phyloP scores from a whole-genome alignment of 1,139 yeast genomes.

The Zygotorulaspora mrakii region DNA sequence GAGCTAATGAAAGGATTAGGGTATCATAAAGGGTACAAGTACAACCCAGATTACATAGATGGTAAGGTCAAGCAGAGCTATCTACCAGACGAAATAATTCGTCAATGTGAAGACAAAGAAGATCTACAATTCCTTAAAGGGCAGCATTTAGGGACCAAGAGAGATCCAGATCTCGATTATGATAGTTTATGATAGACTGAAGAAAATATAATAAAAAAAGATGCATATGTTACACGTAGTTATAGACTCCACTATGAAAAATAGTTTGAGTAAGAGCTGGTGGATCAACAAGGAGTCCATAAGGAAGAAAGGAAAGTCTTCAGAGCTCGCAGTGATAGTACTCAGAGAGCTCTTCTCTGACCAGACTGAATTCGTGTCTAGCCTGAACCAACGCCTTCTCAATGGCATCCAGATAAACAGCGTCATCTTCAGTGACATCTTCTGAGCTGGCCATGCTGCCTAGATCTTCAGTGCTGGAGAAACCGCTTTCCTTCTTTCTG shows the following conservation, averaged over 20 bases:
- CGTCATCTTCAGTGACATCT: slow-evolving; percentile 15
- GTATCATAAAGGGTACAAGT: slow-evolving; percentile 78
- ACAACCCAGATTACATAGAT: slow-evolving; percentile 72
- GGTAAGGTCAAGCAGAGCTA: slow-evolving; percentile 74
- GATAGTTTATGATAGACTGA: background rate
- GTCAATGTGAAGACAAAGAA: slow-evolving; percentile 25
- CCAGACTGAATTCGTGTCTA: slow-evolving; percentile 52
- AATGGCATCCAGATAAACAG: slow-evolving; percentile 36
- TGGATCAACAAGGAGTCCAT: background rate
- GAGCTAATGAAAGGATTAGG: slow-evolving; percentile 83
- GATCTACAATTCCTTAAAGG: slow-evolving; percentile 39
- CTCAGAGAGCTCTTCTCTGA: slow-evolving; percentile 54
- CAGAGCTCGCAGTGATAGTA: slow-evolving; percentile 53
- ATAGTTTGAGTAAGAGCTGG: background rate
- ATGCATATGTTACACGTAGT: slow-evolving; percentile 15
- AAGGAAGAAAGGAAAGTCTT: slow-evolving; percentile 10
- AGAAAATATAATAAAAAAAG: background rate
- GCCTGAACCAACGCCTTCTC: slow-evolving; percentile 57
- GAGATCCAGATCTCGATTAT: slow-evolving; percentile 36
- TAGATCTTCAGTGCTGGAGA: slow-evolving; percentile 30
- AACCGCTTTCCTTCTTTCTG: slow-evolving; percentile 42
- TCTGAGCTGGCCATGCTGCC: slow-evolving; percentile 16
- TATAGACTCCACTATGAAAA: slow-evolving; percentile 3
- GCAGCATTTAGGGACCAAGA: slow-evolving; percentile 42
- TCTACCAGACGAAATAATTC: slow-evolving; percentile 52